A percentile compares a stretch with the other conserved stretches of the same genome.
phyloP scores from a whole-genome alignment of 208 protist genomes.

The Spongospora subterranea region DNA sequence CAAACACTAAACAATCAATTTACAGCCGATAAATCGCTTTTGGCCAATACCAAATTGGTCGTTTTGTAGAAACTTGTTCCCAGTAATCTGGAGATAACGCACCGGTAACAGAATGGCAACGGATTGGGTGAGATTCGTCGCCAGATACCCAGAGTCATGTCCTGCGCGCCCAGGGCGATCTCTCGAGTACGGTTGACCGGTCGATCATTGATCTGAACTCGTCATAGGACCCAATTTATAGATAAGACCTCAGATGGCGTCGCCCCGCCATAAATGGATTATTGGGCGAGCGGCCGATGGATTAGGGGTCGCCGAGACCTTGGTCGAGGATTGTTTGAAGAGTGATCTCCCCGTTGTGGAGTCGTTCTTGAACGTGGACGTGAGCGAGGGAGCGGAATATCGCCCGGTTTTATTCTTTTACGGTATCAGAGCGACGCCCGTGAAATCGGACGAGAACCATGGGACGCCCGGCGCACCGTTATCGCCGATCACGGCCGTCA shows the following conservation, averaged over 20 bases:
- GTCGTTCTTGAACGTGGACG: neutral
- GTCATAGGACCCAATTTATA: neutral
- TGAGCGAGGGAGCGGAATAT: neutral
- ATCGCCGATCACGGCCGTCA: neutral
- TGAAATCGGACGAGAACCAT: neutral
- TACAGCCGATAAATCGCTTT: too few species aligned
- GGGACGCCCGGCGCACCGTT: neutral
- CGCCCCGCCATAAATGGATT: constrained; percentile 41
- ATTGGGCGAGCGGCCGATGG: constrained; percentile 18
- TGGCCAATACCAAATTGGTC: too few species aligned
- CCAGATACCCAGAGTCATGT: too few species aligned
- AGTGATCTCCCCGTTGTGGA: neutral
- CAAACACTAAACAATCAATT: too few species aligned
- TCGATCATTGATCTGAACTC: neutral
- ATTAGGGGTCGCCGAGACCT: neutral
- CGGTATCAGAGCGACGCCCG: neutral
- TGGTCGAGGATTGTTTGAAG: constrained; percentile 13
- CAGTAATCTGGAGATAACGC: too few species aligned
- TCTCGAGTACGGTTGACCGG: too few species aligned
- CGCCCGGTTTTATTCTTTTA: constrained; percentile 32
- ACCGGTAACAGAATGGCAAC: too few species aligned
- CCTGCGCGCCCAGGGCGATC: too few species aligned
- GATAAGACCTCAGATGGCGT: neutral
- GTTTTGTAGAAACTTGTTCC: too few species aligned
- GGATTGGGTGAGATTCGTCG: too few species aligned